These are phyloP conservation scores for Gardenia jasminoides DNA, from an alignment of 257 asterid species.

Conservation along the genomic window DNA sequence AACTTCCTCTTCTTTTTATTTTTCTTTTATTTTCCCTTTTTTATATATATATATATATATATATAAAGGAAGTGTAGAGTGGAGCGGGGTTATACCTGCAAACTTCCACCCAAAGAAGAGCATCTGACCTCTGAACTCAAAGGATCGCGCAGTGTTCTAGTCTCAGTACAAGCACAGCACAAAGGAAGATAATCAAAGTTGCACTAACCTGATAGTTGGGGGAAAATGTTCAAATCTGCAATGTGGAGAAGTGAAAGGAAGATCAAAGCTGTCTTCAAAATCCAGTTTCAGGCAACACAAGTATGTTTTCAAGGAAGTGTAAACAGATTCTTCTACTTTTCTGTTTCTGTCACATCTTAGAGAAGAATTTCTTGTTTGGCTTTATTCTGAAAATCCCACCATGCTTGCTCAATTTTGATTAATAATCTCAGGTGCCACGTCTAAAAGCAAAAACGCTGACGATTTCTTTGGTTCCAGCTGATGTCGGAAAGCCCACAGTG, in stretches of 20 bases:
- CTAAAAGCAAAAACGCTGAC: slow-evolving; percentile 70
- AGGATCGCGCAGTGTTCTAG: slow-evolving; percentile 13
- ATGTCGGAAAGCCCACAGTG: slow-evolving; percentile 80
- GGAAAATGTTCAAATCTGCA: slow-evolving; percentile 73
- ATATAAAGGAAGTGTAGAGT: not conserved
- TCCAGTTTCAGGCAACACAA: slow-evolving; percentile 92
- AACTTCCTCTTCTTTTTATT: not conserved
- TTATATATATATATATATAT: too few species aligned
- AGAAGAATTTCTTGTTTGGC: not conserved
- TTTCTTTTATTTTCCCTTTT: slow-evolving; percentile 9
- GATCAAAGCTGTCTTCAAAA: slow-evolving; percentile 71
- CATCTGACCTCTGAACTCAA: slow-evolving; percentile 19
- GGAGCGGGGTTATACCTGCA: not conserved
- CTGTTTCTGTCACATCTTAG: not conserved
- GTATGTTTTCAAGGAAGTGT: slow-evolving; percentile 32
- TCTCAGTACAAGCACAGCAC: not conserved
- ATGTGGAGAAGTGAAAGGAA: slow-evolving; percentile 68
- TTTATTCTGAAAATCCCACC: not conserved
- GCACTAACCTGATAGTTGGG: not conserved
- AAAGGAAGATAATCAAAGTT: not conserved
- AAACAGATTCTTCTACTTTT: not conserved
- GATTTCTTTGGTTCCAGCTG: slow-evolving; percentile 87
- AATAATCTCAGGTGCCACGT: slow-evolving; percentile 70
- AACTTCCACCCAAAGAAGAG: slow-evolving; percentile 18
- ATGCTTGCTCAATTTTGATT: slow-evolving; percentile 14